Evolutionary conservation across 805 yeast genomes (phyloP).

Genomic region (Peterozyma toletana): DNA sequence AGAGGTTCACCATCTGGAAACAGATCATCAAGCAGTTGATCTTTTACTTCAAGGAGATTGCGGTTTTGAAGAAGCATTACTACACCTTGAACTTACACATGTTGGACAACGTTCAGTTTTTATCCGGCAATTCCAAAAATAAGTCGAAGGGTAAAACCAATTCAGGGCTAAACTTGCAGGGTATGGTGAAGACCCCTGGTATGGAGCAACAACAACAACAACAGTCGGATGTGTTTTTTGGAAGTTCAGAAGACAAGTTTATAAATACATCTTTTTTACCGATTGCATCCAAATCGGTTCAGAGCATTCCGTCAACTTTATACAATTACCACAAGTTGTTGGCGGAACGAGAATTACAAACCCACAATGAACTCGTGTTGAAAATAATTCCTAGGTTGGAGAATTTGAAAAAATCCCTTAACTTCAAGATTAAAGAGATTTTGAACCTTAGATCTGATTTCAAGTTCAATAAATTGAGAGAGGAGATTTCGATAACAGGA

Average conservation of each 20-base stretch:
- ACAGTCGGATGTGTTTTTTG: slow-evolving; percentile 29
- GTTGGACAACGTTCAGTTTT: slow-evolving; percentile 42
- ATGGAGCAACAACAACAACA: slow-evolving; percentile 1
- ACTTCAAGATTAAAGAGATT: slow-evolving; percentile 48
- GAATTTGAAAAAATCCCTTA: slow-evolving; percentile 44
- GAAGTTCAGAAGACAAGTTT: slow-evolving; percentile 43
- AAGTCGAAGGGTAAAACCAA: slow-evolving; percentile 1
- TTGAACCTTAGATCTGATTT: slow-evolving; percentile 51
- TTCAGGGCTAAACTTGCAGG: background rate
- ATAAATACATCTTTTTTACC: slow-evolving; percentile 40
- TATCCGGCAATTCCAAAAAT: slow-evolving; percentile 11
- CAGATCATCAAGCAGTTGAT: slow-evolving; percentile 46
- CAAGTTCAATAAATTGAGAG: slow-evolving; percentile 45
- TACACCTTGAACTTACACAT: slow-evolving; percentile 43
- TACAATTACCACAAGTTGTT: slow-evolving; percentile 21
- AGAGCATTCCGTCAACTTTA: slow-evolving; percentile 23
- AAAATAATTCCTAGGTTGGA: slow-evolving; percentile 48
- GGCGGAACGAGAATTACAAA: slow-evolving; percentile 38
- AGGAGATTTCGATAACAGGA: slow-evolving; percentile 60
- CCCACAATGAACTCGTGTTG: slow-evolving; percentile 41
- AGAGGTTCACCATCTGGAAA: slow-evolving; percentile 52
- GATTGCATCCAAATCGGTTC: slow-evolving; percentile 27
- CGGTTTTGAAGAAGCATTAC: slow-evolving; percentile 44
- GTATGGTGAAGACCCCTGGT: background rate
- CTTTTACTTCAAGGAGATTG: slow-evolving; percentile 41